A percentile compares a stretch with the other conserved stretches of the same genome.
Conservation (phyloP, 2,329 filamentous ascomycete species). For the Aurifilum marmelostoma region DNA sequence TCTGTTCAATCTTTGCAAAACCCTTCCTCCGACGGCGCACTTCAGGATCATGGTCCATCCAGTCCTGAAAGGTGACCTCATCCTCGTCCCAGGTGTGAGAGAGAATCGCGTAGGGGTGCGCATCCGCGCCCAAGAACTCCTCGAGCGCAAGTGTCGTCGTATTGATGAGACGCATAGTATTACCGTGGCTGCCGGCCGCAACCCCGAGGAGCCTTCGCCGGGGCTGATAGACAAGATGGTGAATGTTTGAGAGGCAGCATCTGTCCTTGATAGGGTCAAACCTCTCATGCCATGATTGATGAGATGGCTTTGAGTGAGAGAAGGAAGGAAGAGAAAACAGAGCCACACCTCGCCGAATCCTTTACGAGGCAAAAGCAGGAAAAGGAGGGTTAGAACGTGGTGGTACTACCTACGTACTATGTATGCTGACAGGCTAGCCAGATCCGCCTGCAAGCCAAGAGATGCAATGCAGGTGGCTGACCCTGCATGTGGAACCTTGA, state of each 20-base stretch:
- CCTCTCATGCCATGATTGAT: not conserved
- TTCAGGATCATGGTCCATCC: conserved; percentile 11
- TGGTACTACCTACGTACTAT: not conserved
- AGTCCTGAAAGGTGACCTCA: conserved; percentile 34
- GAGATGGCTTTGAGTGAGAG: not conserved
- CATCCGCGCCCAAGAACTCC: conserved; percentile 5
- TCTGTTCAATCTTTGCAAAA: conserved; percentile 19
- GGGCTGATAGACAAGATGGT: not conserved
- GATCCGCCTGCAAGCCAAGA: not conserved
- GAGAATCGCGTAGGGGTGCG: conserved; percentile 33
- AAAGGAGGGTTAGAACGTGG: not conserved
- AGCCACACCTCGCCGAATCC: not conserved
- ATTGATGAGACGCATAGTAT: conserved; percentile 22
- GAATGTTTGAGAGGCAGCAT: not conserved
- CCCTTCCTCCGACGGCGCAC: conserved; percentile 6
- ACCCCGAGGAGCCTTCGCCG: not conserved
- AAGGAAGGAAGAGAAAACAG: not conserved
- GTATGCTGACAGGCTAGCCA: not conserved
- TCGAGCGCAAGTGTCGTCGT: conserved; percentile 12
- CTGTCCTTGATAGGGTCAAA: not conserved
- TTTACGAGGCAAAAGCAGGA: not conserved
- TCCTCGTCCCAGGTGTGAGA: conserved; percentile 36
- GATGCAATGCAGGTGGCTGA: not conserved
- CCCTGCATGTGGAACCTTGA: not conserved
- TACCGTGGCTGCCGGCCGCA: not conserved